A percentile compares a stretch with the other conserved stretches of the same genome.
Evolutionary conservation across 2,329 filamentous ascomycete genomes (phyloP).

Genomic region (Thelonectria rubi): DNA sequence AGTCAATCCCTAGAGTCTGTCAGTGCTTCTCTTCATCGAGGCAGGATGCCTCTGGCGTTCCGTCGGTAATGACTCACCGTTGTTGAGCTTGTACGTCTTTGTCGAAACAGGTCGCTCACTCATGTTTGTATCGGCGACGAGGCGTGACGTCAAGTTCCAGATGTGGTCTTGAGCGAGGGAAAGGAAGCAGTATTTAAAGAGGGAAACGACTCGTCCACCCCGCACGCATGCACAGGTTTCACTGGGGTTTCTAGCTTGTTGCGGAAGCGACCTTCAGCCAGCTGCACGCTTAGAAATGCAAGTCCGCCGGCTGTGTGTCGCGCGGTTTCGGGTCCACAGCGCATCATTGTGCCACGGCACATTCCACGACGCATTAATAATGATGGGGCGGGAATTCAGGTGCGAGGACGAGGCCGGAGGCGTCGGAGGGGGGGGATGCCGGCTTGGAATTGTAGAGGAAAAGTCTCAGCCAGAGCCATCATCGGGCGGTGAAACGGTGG

Average conservation of each 20-base stretch:
- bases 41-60: too few relatives aligned
- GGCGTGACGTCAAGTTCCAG: too few relatives aligned
- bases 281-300: neutral
- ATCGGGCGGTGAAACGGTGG: too few relatives aligned
- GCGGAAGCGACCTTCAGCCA: neutral
- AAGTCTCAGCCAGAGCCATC: too few relatives aligned
- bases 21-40: neutral
- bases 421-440: too few relatives aligned
- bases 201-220: neutral
- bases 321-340: neutral
- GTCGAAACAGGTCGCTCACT: neutral
- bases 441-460: too few relatives aligned
- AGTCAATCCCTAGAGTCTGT: slow-evolving; percentile 4
- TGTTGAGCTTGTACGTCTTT: slow-evolving; percentile 13
- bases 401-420: neutral
- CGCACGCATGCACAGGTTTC: neutral
- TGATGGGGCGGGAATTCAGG: neutral
- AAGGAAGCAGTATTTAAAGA: neutral
- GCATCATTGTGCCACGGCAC: neutral
- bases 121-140: neutral
- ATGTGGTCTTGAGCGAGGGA: neutral
- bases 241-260: neutral
- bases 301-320: neutral
- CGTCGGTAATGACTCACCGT: neutral
- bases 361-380: neutral